These are phyloP conservation scores for Didymella sp. DNA, from an alignment of 2,329 filamentous ascomycete genomes.

Conservation along the genomic window DNA sequence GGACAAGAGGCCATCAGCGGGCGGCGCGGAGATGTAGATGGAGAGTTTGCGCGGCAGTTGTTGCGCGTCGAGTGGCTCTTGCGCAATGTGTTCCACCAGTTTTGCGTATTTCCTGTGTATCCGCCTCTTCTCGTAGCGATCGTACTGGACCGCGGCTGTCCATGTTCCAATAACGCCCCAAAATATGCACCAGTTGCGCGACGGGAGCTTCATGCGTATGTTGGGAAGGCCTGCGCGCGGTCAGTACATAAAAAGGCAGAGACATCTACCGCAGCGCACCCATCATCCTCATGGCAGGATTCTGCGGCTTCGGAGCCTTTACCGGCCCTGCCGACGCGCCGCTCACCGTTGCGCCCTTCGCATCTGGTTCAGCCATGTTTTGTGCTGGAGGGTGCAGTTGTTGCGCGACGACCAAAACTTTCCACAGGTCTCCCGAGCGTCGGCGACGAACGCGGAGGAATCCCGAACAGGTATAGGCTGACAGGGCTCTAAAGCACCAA, in stretches of 20 bases:
- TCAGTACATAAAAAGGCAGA: conserved; percentile 16
- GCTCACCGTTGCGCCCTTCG: conserved; percentile 36
- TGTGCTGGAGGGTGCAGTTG: conserved; percentile 22
- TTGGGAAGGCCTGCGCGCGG: conserved; percentile 73
- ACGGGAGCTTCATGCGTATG: conserved; percentile 83
- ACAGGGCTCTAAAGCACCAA: not conserved
- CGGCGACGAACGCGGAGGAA: conserved; percentile 11
- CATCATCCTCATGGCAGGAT: conserved; percentile 52
- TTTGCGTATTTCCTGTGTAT: conserved; percentile 86
- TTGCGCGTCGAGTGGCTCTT: conserved; percentile 74
- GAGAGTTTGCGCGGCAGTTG: conserved; percentile 84
- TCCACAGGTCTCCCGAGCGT: conserved; percentile 13
- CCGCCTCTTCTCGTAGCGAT: conserved; percentile 86
- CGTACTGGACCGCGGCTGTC: conserved; percentile 83
- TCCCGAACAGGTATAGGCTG: conserved; percentile 2
- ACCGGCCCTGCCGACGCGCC: conserved; percentile 29
- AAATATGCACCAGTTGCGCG: conserved; percentile 98
- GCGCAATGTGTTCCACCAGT: conserved; percentile 82
- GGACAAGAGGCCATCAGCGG: conserved; percentile 80
- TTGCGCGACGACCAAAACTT: conserved; percentile 33
- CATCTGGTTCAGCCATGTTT: conserved; percentile 44
- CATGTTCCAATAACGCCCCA: conserved; percentile 79
- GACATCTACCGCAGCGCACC: conserved; percentile 30
- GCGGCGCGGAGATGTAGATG: conserved; percentile 83
- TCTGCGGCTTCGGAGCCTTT: conserved; percentile 45